phyloP scores from a whole-genome alignment of 2,329 filamentous ascomycete species.

The Macrophomina tecta region DNA sequence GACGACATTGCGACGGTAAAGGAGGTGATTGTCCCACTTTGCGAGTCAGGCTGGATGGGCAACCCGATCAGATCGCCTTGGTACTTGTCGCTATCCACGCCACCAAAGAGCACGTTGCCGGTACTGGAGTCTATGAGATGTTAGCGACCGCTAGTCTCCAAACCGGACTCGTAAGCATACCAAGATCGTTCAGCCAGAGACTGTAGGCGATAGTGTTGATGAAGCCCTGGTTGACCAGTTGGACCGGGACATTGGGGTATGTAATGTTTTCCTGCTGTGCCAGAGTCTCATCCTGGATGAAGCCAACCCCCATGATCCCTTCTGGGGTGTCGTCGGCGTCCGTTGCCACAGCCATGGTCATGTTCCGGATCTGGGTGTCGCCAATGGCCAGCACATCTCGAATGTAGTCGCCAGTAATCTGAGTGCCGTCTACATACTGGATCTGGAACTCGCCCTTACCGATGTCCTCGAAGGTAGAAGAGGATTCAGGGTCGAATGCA shows the following conservation, averaged over 20 bases:
- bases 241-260: conserved; percentile 74
- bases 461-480: conserved; percentile 24
- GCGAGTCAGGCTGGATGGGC: conserved; percentile 56
- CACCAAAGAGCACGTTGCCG: conserved; percentile 76
- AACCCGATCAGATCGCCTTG: conserved; percentile 68
- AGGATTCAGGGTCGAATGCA: conserved; percentile 2
- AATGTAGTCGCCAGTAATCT: conserved; percentile 19
- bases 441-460: conserved; percentile 14
- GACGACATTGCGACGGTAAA: conserved; percentile 26
- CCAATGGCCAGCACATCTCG: conserved; percentile 22
- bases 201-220: conserved; percentile 74
- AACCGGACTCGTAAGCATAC: conserved; percentile 62
- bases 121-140: conserved; percentile 38
- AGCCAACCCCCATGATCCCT: conserved; percentile 28
- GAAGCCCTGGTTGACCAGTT: conserved; percentile 64
- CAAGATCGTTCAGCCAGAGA: conserved; percentile 56
- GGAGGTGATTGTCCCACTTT: conserved; percentile 1
- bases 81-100: conserved; percentile 72
- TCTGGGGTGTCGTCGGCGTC: conserved; percentile 3
- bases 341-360: conserved; percentile 25
- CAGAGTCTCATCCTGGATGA: conserved; percentile 10
- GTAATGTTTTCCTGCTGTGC: neutral
- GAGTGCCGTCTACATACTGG: conserved; percentile 24
- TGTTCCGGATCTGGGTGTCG: conserved; percentile 13
- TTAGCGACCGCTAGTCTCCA: neutral